Evolutionary conservation across 768 basidiomycete species (phyloP).

Genomic region (Xerocomellus dryophilus): DNA sequence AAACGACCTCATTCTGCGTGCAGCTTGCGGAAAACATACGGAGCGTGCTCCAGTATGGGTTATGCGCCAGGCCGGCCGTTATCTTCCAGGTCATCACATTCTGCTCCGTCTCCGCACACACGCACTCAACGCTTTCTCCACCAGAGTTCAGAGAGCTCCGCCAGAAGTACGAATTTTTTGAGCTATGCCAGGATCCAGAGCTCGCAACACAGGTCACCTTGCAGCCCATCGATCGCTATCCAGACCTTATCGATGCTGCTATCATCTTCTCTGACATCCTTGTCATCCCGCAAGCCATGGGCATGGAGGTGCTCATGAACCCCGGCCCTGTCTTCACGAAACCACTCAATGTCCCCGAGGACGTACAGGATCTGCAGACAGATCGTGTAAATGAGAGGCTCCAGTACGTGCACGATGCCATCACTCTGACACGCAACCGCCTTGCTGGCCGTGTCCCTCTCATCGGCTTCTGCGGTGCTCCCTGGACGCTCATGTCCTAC

Average conservation of each 20-base stretch:
- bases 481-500: slow-evolving; percentile 97
- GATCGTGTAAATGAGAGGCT: slow-evolving; percentile 85
- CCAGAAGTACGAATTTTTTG: slow-evolving; percentile 87
- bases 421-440: slow-evolving; percentile 77
- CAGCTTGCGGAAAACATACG: slow-evolving; percentile 83
- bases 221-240: slow-evolving; percentile 89
- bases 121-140: background rate
- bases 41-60: slow-evolving; percentile 97
- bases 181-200: slow-evolving; percentile 88
- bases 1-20: slow-evolving; percentile 88
- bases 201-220: slow-evolving; percentile 88
- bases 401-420: slow-evolving; percentile 89
- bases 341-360: slow-evolving; percentile 75
- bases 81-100: slow-evolving; percentile 72
- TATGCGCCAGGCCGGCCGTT: slow-evolving; percentile 95
- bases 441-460: slow-evolving; percentile 88
- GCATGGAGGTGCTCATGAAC: slow-evolving; percentile 93
- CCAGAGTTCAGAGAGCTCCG: slow-evolving; percentile 89
- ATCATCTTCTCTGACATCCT: slow-evolving; percentile 99
- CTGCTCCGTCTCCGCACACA: background rate
- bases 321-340: slow-evolving; percentile 87
- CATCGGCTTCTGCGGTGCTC: slow-evolving; percentile 96
- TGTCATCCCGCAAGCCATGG: slow-evolving; percentile 96
- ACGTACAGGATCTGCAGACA: slow-evolving; percentile 58
- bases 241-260: slow-evolving; percentile 85